Base-by-base conservation (phyloP, 2,329 filamentous ascomycete species). In the Elsinoe arachidis region DNA sequence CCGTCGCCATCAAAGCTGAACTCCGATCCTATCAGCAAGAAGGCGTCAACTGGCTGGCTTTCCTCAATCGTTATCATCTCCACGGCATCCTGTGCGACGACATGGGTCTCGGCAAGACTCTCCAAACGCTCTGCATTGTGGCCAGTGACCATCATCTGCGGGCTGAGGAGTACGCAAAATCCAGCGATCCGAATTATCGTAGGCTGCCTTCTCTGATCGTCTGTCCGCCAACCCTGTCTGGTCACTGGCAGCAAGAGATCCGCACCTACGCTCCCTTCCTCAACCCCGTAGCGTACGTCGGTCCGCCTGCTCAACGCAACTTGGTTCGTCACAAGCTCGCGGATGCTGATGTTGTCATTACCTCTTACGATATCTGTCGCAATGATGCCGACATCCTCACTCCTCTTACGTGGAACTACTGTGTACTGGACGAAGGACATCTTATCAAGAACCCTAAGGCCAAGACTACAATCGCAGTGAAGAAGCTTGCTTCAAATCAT, bases 1-100 rank as follows among this genome's bases (percentile, higher is more conserved):
- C 93, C 0, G 93, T 99, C 43, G 88, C 90, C 3, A 99, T 99
- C 76, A 97, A 97, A 72, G 95, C 93, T 0, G 90, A 95, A 66
- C 81, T 99, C 54, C 88, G 93, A 62, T 95, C 91, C 0, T 99
- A 99, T 69, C 95, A 99, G 71, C 93, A 99, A 72, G 93, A 99
- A 56, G 93, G 93, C 69, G 92, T 99, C 68, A 99, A 99, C 69
- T 99, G 93, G 93, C 82, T 99, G 54, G 86, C 95, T 58, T 99
- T 99, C 75, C 84, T 99, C 64, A 99, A 99, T 70, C 91, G 91
- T 58, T 99, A 97, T 69, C 92, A 99, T 66, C 82, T 99, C 1
- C 95, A 99, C 65, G 93, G 93, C 51, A 96, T 99, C 71, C 88
- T 99, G 59, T 99, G 93, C 69, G 93, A 99, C 67, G 93, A 99